Base-by-base conservation (phyloP, 768 basidiomycete genomes). In the Rubroboletus satanas region DNA sequence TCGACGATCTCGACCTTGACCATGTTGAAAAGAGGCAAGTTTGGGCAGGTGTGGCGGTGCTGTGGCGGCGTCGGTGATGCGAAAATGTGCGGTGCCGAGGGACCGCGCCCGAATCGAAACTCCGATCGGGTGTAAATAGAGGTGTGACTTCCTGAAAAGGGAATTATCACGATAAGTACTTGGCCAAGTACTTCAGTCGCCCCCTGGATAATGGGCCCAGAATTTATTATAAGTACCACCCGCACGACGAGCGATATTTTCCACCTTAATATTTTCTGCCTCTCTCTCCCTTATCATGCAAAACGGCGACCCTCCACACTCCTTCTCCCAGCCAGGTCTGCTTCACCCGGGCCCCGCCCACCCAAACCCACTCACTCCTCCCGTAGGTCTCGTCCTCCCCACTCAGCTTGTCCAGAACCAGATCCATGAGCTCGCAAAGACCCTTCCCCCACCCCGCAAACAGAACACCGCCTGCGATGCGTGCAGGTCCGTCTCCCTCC, bases 391-490 rank as follows among this genome's bases (percentile, higher is more conserved):
- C 62, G 74, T 78, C 49, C 77, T 88, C 49, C 81, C 87, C 21
- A 82, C 79, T 8, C 82, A 80, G 55, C 79, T 83, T 43, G 79
- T 88, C 63, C 89, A 91, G 76, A 88, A 83, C 63, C 87, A 90
- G 71, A 87, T 90, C 51, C 87, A 89, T 64, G 88, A 91, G 65
- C 80, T 88, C 36, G 85, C 87, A 50, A 88, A 88, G 75, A 81
- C 85, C 1, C 79, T 89, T 0, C 87, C 90, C 1, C 88, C 89
- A n/a, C 88, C 90, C 7, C 77, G 93, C 54, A 93, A 92, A 69
- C 93, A 94, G 74, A 95, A 95, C 68, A 90, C 91, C 21, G 93
- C 93, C 28, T 95, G 93, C 72, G 93, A 95, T 76, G 88, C 88
- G 49, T 95, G 93, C 83, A 87, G 88, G 88, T 87, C 7, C 55